phyloP scores from a whole-genome alignment of 805 yeast species.

The Candida peoriensis region DNA sequence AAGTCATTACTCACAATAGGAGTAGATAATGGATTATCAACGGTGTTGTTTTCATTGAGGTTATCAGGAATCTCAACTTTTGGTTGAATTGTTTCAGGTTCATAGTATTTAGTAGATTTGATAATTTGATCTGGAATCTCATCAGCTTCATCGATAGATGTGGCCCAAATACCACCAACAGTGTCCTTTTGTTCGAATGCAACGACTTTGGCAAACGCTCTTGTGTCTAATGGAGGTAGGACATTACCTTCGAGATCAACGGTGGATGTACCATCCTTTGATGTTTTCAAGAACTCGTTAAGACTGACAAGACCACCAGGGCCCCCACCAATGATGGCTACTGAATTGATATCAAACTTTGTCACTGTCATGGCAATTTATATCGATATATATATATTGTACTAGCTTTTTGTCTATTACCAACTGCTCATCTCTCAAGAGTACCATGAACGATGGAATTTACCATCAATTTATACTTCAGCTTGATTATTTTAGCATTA shows the following conservation, averaged over 20 bases:
- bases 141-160: conserved; percentile 19
- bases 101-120: conserved; percentile 25
- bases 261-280: conserved; percentile 26
- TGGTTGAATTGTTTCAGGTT: conserved; percentile 29
- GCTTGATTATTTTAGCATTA: no score
- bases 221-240: conserved; percentile 8
- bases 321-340: conserved; percentile 34
- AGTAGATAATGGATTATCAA: conserved; percentile 8
- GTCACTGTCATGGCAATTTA: conserved; percentile 3
- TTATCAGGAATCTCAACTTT: conserved; percentile 5
- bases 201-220: conserved; percentile 29
- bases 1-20: conserved; percentile 26
- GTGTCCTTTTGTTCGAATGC: conserved; percentile 35
- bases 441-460: no score
- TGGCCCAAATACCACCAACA: conserved; percentile 41
- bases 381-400: no score
- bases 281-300: conserved; percentile 28
- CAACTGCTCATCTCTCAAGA: no score
- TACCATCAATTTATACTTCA: no score
- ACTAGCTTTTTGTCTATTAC: no score
- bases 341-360: conserved; percentile 17
- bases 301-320: conserved; percentile 32
- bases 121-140: conserved; percentile 19
- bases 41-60: conserved; percentile 15
- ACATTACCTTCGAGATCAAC: conserved; percentile 6